phyloP scores from a whole-genome alignment of 2,329 filamentous ascomycete genomes.

The Nigrospora sphaerica region DNA sequence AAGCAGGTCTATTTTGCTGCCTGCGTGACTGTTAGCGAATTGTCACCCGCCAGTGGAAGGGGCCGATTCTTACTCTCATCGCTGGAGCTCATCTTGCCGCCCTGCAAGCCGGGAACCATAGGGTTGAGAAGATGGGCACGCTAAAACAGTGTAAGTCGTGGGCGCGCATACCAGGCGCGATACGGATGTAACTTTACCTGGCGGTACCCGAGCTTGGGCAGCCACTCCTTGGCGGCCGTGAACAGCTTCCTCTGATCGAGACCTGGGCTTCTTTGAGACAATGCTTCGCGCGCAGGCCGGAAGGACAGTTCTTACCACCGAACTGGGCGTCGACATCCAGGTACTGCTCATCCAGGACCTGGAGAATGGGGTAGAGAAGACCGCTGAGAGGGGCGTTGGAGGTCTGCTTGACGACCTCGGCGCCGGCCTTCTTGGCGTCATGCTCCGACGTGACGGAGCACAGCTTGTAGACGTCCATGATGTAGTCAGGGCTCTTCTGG shows the following conservation, averaged over 20 bases:
- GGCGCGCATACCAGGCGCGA: neutral
- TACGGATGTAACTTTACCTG: neutral
- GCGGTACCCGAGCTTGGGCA: constrained; percentile 78
- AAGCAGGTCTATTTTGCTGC: constrained; percentile 91
- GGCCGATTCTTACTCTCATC: constrained; percentile 31
- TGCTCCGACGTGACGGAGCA: constrained; percentile 58
- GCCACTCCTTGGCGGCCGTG: constrained; percentile 72
- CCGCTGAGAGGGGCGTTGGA: constrained; percentile 68
- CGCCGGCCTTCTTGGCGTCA: constrained; percentile 75
- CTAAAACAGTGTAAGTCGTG: constrained; percentile 5
- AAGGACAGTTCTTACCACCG: constrained; percentile 43
- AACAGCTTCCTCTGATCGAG: constrained; percentile 88
- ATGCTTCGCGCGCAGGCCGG: neutral
- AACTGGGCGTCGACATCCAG: constrained; percentile 84
- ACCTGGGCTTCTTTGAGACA: constrained; percentile 14
- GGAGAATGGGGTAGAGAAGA: constrained; percentile 78
- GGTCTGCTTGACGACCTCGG: constrained; percentile 91
- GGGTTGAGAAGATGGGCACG: constrained; percentile 69
- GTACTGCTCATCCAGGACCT: constrained; percentile 86
- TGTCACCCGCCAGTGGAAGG: neutral
- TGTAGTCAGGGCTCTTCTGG: constrained; percentile 66
- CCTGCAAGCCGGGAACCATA: constrained; percentile 81
- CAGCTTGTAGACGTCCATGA: constrained; percentile 83
- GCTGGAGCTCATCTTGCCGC: constrained; percentile 82
- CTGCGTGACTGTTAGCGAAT: constrained; percentile 21